Conservation (phyloP, 2,329 filamentous ascomycete species). For the Ascochyta pisi region DNA sequence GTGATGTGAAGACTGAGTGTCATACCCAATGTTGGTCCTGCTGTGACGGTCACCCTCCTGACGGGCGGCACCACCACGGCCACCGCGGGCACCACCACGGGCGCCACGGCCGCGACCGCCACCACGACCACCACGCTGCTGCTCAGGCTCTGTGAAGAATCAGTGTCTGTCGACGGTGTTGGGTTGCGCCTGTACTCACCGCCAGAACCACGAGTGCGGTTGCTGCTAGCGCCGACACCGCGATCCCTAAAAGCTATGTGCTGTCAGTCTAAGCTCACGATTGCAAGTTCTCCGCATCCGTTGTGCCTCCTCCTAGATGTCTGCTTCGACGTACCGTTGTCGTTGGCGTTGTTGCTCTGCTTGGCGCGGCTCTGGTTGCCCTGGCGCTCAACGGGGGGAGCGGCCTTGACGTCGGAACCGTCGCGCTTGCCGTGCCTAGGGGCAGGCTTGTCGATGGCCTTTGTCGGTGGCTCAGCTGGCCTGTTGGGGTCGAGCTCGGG, state of each 20-base stretch:
- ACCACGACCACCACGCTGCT: constrained; percentile 42
- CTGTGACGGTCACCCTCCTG: constrained; percentile 68
- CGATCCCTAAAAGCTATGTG: constrained; percentile 85
- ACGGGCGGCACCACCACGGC: constrained; percentile 43
- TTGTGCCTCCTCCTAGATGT: background rate
- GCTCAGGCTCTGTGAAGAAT: constrained; percentile 29
- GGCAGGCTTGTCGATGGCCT: constrained; percentile 85
- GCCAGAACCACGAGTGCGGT: constrained; percentile 70
- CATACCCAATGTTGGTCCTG: constrained; percentile 67
- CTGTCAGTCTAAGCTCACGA: constrained; percentile 25
- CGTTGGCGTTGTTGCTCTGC: constrained; percentile 73
- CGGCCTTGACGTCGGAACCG: constrained; percentile 71
- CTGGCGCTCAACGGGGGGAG: constrained; percentile 46
- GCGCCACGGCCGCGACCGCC: constrained; percentile 55
- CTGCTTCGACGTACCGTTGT: constrained; percentile 78
- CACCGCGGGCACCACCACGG: constrained; percentile 57
- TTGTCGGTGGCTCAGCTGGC: constrained; percentile 78
- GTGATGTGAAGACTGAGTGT: background rate
- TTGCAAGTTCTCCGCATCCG: background rate
- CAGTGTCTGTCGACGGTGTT: constrained; percentile 11
- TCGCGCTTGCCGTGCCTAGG: constrained; percentile 86
- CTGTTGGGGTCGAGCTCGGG: constrained; percentile 76
- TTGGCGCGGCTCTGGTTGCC: constrained; percentile 38
- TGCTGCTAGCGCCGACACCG: constrained; percentile 78
- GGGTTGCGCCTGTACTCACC: constrained; percentile 29